Base-by-base conservation (phyloP, 345 rosid genomes). In the Pistacia atlantica region DNA sequence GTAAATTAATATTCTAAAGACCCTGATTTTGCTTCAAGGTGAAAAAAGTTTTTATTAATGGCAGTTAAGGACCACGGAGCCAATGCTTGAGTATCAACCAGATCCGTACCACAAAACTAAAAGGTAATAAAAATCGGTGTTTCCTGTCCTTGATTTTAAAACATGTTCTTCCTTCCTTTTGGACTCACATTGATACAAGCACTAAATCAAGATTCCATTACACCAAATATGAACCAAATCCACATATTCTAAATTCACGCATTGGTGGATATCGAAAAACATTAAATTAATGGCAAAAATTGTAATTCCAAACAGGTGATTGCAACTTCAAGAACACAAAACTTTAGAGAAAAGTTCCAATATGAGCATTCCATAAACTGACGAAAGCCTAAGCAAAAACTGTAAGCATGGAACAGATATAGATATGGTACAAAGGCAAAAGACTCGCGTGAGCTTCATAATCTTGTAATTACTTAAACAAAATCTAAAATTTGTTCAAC, bases 201-300 rank as follows among this genome's bases (percentile, higher is more conserved):
- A 71, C 33, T 42, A 42, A 28, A 71, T 42, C 65, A 28, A 58
- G 75, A 71, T 11, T 25, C 65, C 75, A 42, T 25, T n/a, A 48
- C 38, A 31, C 33, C 33, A 72, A 60, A 57, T 60, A n/a, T 13
- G 58, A 46, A 72, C 28, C 57, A 72, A 45, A 72, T 59, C 67
- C 28, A 45, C 14, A 25, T 16, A n/a, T 22, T 20, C 13, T 38
- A 18, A 65, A n/a, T 35, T 35, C 33, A 38, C 0, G 8, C 42
- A 38, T 2, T 38, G 42, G 42, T 31, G 33, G 33, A 31, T 31
- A 31, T 31, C 33, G 5, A 2, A 38, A 38, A 38, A 38, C 7
- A 38, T 38, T 38, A 38, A 38, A 38, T 38, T 38, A 38, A 31
- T 8, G 2, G 42, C 42, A 38, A 38, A 68, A 68, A 68, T 20